Evolutionary conservation across 192 early-diverging fungal genomes (phyloP), one percentile per base, ranked within the genome.

Genomic region (Cetraspora pellucida): DNA sequence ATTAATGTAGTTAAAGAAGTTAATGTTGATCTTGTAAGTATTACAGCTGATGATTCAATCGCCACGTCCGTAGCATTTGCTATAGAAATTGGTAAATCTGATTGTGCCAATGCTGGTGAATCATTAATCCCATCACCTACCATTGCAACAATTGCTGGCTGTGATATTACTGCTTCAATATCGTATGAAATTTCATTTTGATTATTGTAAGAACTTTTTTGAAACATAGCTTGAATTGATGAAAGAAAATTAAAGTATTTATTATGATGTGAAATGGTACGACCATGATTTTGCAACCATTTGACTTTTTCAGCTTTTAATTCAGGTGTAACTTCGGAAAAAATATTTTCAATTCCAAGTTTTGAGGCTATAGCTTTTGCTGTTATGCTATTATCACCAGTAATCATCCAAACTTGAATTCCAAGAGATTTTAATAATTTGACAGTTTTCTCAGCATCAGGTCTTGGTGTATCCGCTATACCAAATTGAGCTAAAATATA

Each of bases 111-210:
- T 2, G 97, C 97, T 52, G 94, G 90, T 5, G 95, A 91, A 83
- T 97, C 97, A 72, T 98, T 98, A 80, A 98, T 96, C 17, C 97
- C 97, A 79, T 98, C 97, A 27, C 97, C 97, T 8, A 95, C 89
- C 93, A 98, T 95, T 0, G 92, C 95, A 2, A 98, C 95, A 25
- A 85, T 79, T 37, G 88, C 78, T 60, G 78, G 65, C 28, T 81
- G 49, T 47, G 3, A 68, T 69, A 79, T 82, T 50, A 45, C 68
- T 60, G 46, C 31, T 71, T 10, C 23, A 47, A 58, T 37, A 37
- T 37, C 37, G 37, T 37, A 7, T 6, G 37, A 37, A 37, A 37
- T 37, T 7, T 1, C 1, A 7, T 37, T 37, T 37, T n/a, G n/a
- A n/a, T n/a, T n/a, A n/a, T n/a, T n/a, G n/a, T n/a, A n/a, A n/a